phyloP scores from a whole-genome alignment of 2,329 filamentous ascomycete species.

The Alternaria viburni region DNA sequence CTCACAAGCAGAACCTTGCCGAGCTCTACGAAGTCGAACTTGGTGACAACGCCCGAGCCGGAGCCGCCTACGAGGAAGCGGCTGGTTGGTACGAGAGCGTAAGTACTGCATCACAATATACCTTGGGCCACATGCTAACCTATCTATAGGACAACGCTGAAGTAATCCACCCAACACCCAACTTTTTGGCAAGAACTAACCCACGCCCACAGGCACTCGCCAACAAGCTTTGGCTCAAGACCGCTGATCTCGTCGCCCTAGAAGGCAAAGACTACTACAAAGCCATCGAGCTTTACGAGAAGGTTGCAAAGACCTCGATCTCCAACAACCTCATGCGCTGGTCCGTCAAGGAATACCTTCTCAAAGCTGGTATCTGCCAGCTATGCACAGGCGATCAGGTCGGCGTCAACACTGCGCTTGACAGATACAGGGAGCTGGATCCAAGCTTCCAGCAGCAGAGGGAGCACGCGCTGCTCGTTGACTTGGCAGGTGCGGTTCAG shows the following conservation, averaged over 20 bases:
- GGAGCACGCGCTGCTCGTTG: slow-evolving; percentile 80
- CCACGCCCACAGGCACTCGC: slow-evolving; percentile 64
- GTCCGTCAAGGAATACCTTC: slow-evolving; percentile 87
- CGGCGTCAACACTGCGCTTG: slow-evolving; percentile 77
- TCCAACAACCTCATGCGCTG: slow-evolving; percentile 74
- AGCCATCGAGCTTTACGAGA: slow-evolving; percentile 68
- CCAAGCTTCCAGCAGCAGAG: slow-evolving; percentile 72
- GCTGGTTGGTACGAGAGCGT: slow-evolving; percentile 81
- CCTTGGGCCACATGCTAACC: slow-evolving; percentile 21
- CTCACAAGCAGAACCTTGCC: slow-evolving; percentile 86
- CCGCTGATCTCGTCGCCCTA: slow-evolving; percentile 83
- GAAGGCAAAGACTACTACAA: slow-evolving; percentile 74
- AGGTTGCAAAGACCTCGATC: slow-evolving; percentile 77
- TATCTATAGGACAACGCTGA: slow-evolving; percentile 43
- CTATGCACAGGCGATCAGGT: slow-evolving; percentile 79
- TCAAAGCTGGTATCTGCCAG: slow-evolving; percentile 93
- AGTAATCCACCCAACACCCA: slow-evolving; percentile 25
- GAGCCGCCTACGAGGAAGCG: slow-evolving; percentile 83
- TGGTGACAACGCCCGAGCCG: slow-evolving; percentile 76
- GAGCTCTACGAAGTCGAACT: slow-evolving; percentile 86
- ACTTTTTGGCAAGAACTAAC: slow-evolving; percentile 33
- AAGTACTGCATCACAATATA: slow-evolving; percentile 18
- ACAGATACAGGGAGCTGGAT: slow-evolving; percentile 76
- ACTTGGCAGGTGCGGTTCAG: slow-evolving; percentile 77
- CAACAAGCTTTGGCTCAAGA: slow-evolving; percentile 93